Conservation (phyloP, 2,329 filamentous ascomycete species). For the Trichoderma lentiforme region DNA sequence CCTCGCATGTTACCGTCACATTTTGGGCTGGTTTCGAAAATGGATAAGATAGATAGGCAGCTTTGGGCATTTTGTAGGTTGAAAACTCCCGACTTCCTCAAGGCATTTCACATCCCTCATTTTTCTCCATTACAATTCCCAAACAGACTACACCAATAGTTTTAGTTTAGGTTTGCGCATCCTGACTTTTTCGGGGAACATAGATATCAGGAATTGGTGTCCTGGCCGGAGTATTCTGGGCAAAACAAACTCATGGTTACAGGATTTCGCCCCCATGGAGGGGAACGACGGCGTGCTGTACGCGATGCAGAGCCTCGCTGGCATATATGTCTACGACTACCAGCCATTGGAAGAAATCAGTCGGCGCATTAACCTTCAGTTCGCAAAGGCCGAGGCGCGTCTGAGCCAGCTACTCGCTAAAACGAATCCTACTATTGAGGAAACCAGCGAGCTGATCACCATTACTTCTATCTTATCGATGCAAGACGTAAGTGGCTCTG, state of each 20-base stretch:
- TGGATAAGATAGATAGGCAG: conserved; percentile 33
- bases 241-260: conserved; percentile 40
- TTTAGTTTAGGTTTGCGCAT: background rate
- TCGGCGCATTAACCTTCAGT: conserved; percentile 34
- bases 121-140: background rate
- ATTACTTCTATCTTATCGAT: conserved; percentile 38
- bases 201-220: conserved; percentile 41
- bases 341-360: conserved; percentile 32
- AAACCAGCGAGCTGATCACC: conserved; percentile 35
- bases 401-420: conserved; percentile 29
- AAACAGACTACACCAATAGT: background rate
- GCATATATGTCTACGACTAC: conserved; percentile 42
- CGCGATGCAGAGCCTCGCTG: conserved; percentile 41
- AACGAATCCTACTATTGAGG: conserved; percentile 22
- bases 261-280: conserved; percentile 40
- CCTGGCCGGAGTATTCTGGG: conserved; percentile 38
- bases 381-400: conserved; percentile 30
- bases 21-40: conserved; percentile 33
- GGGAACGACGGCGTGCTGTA: conserved; percentile 33
- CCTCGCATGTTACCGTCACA: conserved; percentile 26
- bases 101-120: background rate
- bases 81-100: background rate
- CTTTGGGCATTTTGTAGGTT: conserved; percentile 38
- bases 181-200: conserved; percentile 7
- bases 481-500: conserved; percentile 35